Evolutionary conservation across 1,284 basidiomycete genomes (phyloP), one percentile per base, ranked within the genome.

Genomic region (Thelephora terrestris): DNA sequence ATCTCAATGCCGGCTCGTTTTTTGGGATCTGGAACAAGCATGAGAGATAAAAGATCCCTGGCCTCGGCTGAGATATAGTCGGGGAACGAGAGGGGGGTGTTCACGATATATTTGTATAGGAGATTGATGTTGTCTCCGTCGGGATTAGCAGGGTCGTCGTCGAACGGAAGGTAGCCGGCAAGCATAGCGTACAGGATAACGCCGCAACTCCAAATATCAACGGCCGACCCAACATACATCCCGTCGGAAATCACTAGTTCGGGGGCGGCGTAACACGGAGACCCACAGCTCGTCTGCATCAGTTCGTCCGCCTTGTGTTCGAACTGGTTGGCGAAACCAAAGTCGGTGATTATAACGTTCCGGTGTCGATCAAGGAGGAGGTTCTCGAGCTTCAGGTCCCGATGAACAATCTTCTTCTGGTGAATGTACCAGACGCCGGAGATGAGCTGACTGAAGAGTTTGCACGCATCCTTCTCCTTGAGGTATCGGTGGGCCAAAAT

Each of bases 101-200:
- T 92, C 68, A 98, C 88, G 67, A 99, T 99, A 70, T 99, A 99
- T 66, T 91, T 93, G 81, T 99, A 99, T 46, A 99, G 74, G n/a
- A 98, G 75, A 63, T 98, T 99, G 75, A 99, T 99, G 70, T 99
- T 99, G 71, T 99, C 94, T 50, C 96, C 96, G 54, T 99, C 96
- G 3, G 96, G 96, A 65, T 99, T 99, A 27, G 85, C 86, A 1
- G 96, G 96, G 67, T 99, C 96, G 65, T 99, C 96, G 67, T 99
- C 96, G 65, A 98, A 99, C n/a, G 96, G 96, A 27, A 99, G 82
- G 63, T 99, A 99, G 7, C 96, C 96, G 1, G 95, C 93, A 10
- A 99, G 80, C 95, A 99, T 99, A 49, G 96, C 96, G 65, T 98
- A 99, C 5, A 99, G 78, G 58, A 99, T 99, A 55, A 99, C 96